Conservation (phyloP, 2,329 filamentous ascomycete genomes). For the Cryphonectria nitschkei region DNA sequence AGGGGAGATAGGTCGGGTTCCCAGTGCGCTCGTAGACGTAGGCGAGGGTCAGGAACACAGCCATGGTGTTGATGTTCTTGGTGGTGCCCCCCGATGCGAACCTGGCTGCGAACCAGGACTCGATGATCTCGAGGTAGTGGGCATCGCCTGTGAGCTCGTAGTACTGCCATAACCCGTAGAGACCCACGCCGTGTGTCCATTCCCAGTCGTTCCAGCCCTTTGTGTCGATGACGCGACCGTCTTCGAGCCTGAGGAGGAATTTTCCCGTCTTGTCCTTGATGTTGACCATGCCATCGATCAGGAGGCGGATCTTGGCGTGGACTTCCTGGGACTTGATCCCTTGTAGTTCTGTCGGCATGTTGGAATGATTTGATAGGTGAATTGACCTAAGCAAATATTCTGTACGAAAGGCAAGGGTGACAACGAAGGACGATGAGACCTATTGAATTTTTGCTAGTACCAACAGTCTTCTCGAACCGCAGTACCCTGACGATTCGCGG, state of each 20-base stretch:
- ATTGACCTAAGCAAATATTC: too few relatives aligned
- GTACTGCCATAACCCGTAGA: constrained; percentile 84
- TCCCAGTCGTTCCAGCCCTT: constrained; percentile 87
- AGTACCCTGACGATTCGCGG: too few relatives aligned
- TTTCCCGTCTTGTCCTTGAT: constrained; percentile 76
- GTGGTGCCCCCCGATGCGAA: constrained; percentile 73
- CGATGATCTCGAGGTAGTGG: constrained; percentile 65
- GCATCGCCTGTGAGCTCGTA: constrained; percentile 70
- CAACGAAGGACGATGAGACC: too few relatives aligned
- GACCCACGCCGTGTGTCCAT: constrained; percentile 79
- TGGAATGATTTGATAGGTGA: constrained; percentile 18
- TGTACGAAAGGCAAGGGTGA: not conserved
- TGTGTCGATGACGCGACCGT: constrained; percentile 79
- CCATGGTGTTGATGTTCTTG: constrained; percentile 88
- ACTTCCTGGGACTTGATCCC: constrained; percentile 52
- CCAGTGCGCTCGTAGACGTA: constrained; percentile 77
- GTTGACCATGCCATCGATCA: constrained; percentile 76
- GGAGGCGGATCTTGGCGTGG: constrained; percentile 61
- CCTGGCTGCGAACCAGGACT: constrained; percentile 72
- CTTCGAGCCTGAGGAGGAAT: constrained; percentile 71
- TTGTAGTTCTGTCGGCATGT: constrained; percentile 48
- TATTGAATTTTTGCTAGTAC: too few relatives aligned
- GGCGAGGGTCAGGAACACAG: constrained; percentile 74
- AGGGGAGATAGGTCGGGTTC: constrained; percentile 71
- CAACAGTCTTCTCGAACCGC: not conserved